Conservation (phyloP, 2,329 filamentous ascomycete species). For the Aureobasidium sp. region DNA sequence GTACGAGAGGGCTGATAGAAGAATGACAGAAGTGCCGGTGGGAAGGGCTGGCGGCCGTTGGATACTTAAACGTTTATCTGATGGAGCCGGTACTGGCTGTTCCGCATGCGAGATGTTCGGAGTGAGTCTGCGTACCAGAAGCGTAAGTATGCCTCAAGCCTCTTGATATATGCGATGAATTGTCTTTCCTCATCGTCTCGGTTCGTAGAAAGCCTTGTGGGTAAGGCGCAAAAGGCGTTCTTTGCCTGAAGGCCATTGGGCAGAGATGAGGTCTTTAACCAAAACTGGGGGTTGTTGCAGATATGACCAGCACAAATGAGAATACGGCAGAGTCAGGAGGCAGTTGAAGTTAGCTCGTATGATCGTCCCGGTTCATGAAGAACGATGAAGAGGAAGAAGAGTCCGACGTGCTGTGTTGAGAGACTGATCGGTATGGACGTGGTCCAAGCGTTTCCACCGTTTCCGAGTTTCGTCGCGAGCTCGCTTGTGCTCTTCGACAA, state of each 20-base stretch:
- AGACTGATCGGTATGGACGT: background rate
- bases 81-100: background rate
- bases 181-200: background rate
- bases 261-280: no score
- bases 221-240: background rate
- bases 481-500: background rate
- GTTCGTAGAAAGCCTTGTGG: background rate
- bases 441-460: background rate
- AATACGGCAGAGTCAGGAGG: no score
- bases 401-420: no score
- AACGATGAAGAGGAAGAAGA: no score
- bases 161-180: background rate
- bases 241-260: no score
- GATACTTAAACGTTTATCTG: background rate
- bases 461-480: background rate
- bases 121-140: background rate
- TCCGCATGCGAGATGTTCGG: background rate
- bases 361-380: no score
- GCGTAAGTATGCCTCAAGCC: background rate
- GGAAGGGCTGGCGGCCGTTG: constrained; percentile 2
- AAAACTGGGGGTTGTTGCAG: no score
- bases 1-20: background rate
- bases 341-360: no score
- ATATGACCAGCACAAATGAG: no score
- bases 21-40: constrained; percentile 3